Percentiles rank a stretch among this genome's conserved stretches.
Evolutionary conservation across 1,139 yeast genomes (phyloP).

Genomic region (Citeromyces siamensis): DNA sequence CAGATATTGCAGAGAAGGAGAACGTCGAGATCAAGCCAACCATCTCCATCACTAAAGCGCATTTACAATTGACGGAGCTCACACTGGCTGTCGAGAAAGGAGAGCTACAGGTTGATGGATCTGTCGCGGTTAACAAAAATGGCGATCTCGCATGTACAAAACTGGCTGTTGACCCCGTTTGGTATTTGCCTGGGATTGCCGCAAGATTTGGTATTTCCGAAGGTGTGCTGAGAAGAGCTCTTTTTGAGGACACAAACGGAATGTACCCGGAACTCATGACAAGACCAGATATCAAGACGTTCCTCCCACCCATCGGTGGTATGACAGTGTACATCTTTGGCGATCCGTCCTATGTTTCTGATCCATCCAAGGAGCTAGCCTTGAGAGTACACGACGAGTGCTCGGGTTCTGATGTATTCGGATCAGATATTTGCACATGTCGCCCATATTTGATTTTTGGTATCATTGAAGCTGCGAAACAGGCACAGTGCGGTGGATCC

Average conservation of each 20-base stretch:
- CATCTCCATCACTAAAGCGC: conserved; percentile 50
- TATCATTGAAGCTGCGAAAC: conserved; percentile 48
- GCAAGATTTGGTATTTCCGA: conserved; percentile 44
- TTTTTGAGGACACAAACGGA: conserved; percentile 54
- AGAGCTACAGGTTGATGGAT: conserved; percentile 39
- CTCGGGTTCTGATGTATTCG: conserved; percentile 55
- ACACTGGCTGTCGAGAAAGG: conserved; percentile 39
- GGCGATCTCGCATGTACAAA: conserved; percentile 51
- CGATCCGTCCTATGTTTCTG: conserved; percentile 36
- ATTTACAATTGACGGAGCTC: conserved; percentile 42
- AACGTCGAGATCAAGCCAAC: conserved; percentile 46
- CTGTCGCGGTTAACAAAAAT: conserved; percentile 36
- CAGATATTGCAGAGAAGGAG: conserved; percentile 25
- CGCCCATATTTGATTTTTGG: conserved; percentile 53
- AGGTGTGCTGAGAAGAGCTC: conserved; percentile 37
- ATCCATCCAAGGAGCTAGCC: conserved; percentile 33
- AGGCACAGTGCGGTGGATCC: conserved; percentile 49
- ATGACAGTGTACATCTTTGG: conserved; percentile 51
- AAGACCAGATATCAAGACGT: conserved; percentile 48
- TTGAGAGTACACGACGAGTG: conserved; percentile 54
- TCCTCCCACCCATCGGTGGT: conserved; percentile 55
- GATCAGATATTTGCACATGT: conserved; percentile 54
- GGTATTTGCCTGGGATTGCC: conserved; percentile 57
- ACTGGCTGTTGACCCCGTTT: conserved; percentile 54
- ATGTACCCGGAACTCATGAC: conserved; percentile 54